Conservation (phyloP, 1,284 basidiomycete species). For the Lentinula novae-zelandiae region DNA sequence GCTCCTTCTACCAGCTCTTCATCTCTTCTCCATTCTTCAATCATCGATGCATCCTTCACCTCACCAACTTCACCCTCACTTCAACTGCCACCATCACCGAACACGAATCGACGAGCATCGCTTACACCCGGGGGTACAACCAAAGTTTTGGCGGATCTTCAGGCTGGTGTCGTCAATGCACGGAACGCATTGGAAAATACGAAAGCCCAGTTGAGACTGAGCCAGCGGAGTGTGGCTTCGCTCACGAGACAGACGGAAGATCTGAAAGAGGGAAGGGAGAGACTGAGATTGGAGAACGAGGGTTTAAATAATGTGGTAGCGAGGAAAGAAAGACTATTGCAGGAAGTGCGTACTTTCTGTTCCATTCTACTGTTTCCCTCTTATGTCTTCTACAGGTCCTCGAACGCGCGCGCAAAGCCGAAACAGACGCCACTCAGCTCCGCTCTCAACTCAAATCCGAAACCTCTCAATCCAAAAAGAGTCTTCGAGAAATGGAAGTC, state of each 20-base stretch:
- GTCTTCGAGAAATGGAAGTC: slow-evolving; percentile 72
- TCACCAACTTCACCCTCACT: slow-evolving; percentile 25
- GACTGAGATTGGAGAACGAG: slow-evolving; percentile 80
- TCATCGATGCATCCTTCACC: slow-evolving; percentile 26
- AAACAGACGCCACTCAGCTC: slow-evolving; percentile 62
- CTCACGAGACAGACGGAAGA: slow-evolving; percentile 82
- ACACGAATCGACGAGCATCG: slow-evolving; percentile 37
- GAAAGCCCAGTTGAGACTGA: slow-evolving; percentile 69
- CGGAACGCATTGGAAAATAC: slow-evolving; percentile 80
- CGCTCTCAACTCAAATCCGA: slow-evolving; percentile 72
- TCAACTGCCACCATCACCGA: slow-evolving; percentile 25
- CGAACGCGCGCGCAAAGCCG: slow-evolving; percentile 78
- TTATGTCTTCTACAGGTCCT: not conserved
- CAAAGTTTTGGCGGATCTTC: slow-evolving; percentile 78
- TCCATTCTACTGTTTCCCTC: not conserved
- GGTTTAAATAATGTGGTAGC: slow-evolving; percentile 81
- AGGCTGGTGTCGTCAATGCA: slow-evolving; percentile 77
- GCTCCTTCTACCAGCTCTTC: slow-evolving; percentile 23
- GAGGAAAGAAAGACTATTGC: slow-evolving; percentile 78
- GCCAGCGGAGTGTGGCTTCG: slow-evolving; percentile 76
- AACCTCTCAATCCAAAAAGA: slow-evolving; percentile 66
- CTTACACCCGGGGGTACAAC: slow-evolving; percentile 76
- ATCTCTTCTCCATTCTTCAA: slow-evolving; percentile 20
- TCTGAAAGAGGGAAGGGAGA: slow-evolving; percentile 78
- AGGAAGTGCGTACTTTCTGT: slow-evolving; percentile 54